Base-by-base conservation (phyloP, 768 basidiomycete genomes). In the Leucosporidium scottii region DNA sequence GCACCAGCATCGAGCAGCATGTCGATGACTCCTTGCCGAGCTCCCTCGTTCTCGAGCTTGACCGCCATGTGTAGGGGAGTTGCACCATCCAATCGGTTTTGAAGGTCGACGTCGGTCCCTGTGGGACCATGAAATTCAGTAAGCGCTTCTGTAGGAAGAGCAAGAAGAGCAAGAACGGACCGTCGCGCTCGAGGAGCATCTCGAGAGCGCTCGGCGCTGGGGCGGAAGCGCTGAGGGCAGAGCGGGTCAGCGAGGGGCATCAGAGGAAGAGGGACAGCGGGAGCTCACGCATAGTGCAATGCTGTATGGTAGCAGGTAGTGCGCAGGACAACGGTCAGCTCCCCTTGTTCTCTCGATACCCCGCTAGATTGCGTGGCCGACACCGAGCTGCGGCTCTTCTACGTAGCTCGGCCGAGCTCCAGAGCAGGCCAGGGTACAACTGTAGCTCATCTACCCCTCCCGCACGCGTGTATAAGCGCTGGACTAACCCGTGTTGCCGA, bases 11-110 rank as follows among this genome's bases (percentile, higher is more conserved):
- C 90, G 5, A 91, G 78, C 66, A 92, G 78, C 39, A 82, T 85
- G 73, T 83, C 81, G 53, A 87, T 83, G 12, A 89, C 80, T 57
- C 81, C 78, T 58, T 78, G 75, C 56, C 88, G 78, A 27, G 85
- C 76, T 34, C 85, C 87, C 2, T 76, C 77, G 68, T 87, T 81
- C 44, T 84, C 80, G 12, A 87, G 78, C 66, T 77, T 74, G 23
- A 79, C 75, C 12, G 89, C 90, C 30, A 90, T 82, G 77, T 91
- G 90, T 21, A 93, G 80, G 5, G 91, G 91, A 0, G 91, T 92
- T 10, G 85, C 85, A 13, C 82, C 82, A 58, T 87, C 85, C 34
- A 87, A 75, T 25, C 82, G 81, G 78, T 91, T 91, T 74, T 84
- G 80, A 23, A 85, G 84, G 76, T 93, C 90, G 60, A 91, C 89